Conservation (phyloP, 2,329 filamentous ascomycete species). For the Berkeleyomyces basicola region DNA sequence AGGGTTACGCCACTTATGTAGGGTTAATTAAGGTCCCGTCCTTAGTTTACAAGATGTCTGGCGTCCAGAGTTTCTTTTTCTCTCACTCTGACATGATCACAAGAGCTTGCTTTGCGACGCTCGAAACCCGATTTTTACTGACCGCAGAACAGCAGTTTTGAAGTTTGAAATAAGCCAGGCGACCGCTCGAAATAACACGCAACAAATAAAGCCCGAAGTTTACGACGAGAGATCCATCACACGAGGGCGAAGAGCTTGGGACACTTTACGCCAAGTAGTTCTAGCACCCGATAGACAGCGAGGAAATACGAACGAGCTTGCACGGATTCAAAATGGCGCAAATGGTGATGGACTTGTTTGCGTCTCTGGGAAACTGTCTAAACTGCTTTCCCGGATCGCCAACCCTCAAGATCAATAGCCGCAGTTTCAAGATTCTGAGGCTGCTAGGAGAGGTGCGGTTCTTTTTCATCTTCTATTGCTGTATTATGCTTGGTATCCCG, state of each 20-base stretch:
- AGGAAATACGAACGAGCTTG: no score
- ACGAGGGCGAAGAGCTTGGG: neutral
- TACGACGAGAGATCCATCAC: neutral
- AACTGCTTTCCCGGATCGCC: constrained; percentile 92
- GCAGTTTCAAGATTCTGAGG: constrained; percentile 89
- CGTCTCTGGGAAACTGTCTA: constrained; percentile 86
- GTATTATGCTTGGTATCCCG: neutral
- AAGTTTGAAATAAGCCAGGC: no score
- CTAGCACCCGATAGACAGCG: no score
- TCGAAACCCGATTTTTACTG: neutral
- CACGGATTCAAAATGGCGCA: constrained; percentile 45
- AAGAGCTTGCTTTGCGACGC: neutral
- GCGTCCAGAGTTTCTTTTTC: neutral
- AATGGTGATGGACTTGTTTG: constrained; percentile 74
- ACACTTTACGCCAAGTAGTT: neutral
- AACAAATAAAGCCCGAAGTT: neutral
- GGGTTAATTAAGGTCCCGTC: neutral
- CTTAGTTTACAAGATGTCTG: neutral
- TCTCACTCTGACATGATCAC: neutral
- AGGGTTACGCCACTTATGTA: neutral
- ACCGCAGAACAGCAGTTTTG: neutral
- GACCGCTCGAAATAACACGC: neutral
- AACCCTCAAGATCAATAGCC: constrained; percentile 84
- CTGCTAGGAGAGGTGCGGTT: constrained; percentile 66
- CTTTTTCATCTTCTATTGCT: constrained; percentile 4